Evolutionary conservation across 345 rosid genomes (phyloP).

Genomic region (Gossypium rotundifolium): DNA sequence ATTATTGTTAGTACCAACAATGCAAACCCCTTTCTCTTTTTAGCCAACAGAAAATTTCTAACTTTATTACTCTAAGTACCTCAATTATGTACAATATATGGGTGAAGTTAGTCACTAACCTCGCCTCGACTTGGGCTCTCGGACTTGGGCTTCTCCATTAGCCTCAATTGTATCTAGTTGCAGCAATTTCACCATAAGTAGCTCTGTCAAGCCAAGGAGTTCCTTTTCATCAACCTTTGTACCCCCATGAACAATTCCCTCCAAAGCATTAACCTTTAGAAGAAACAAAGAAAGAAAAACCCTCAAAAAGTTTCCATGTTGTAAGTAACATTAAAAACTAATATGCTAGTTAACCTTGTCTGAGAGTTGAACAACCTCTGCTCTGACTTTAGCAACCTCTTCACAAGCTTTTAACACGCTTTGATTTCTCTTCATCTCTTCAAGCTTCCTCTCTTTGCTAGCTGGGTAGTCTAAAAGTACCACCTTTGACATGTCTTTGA

Average conservation of each 20-base stretch:
- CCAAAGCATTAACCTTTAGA: constrained; percentile 38
- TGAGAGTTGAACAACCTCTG: constrained; percentile 41
- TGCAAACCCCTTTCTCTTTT: neutral
- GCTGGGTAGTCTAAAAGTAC: constrained; percentile 47
- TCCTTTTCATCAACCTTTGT: constrained; percentile 35
- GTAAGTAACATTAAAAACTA: neutral
- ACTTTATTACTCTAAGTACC: no score
- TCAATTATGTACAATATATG: neutral
- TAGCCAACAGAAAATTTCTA: neutral
- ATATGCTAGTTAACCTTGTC: constrained; percentile 29
- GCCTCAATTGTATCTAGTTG: constrained; percentile 42
- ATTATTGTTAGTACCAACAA: neutral
- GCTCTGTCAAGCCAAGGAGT: constrained; percentile 34
- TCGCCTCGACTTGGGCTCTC: no score
- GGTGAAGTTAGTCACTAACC: constrained; percentile 20
- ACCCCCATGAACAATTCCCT: constrained; percentile 25
- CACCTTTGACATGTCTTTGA: constrained; percentile 42
- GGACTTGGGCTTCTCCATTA: constrained; percentile 45
- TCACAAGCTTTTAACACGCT: constrained; percentile 27
- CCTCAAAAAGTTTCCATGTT: constrained; percentile 1
- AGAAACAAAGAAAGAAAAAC: neutral
- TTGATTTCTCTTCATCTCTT: constrained; percentile 32
- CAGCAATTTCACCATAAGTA: constrained; percentile 43
- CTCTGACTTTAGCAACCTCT: constrained; percentile 34
- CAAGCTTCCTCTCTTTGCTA: constrained; percentile 46